Evolutionary conservation across 2,329 filamentous ascomycete species (phyloP), one percentile per base, ranked within the genome.

Genomic region (Colletotrichum paranaense): DNA sequence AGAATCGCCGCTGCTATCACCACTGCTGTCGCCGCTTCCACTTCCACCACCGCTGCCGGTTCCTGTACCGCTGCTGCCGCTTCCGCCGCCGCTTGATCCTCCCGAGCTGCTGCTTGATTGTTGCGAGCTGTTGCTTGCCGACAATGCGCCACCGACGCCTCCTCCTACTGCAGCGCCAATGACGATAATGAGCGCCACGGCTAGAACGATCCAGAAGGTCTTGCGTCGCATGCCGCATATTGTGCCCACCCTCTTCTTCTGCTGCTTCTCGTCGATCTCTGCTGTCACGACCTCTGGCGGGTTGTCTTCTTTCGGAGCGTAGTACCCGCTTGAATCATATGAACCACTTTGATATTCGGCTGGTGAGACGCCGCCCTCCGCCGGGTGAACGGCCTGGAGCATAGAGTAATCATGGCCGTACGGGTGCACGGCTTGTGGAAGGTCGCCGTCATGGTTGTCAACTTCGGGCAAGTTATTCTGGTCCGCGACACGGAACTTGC

Each of bases 151-250:
- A 9, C 72, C 74, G 19, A 75, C 65, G 11, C 74, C 74, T 35
- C 64, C 68, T 14, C 74, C 74, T 7, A 74, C 68, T 2, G 57
- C 63, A 9, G 68, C 67, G 9, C 30, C 68, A 24, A 75, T 53
- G n/a, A 73, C 38, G 9, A 74, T 16, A 30, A 74, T 4, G 11
- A 73, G 24, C 4, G 65, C 68, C 0, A 65, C 52, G 0, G 52
- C 65, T 19, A 73, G 49, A 4, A 73, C 24, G 8, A 74, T 67
- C 74, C 72, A 74, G 26, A 75, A 74, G 1, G 60, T n/a, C 62
- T 74, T 74, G 35, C 62, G 56, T 14, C 62, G 38, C 16, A 75
- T 19, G 12, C 74, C 74, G 38, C 74, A 75, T 26, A 75, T 65
- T 14, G 64, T 59, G 2, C 52, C 11, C 12, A 19, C 28, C 11